Conservation (phyloP, 164 flowering plant species). For the Magnolia changhungtana region DNA sequence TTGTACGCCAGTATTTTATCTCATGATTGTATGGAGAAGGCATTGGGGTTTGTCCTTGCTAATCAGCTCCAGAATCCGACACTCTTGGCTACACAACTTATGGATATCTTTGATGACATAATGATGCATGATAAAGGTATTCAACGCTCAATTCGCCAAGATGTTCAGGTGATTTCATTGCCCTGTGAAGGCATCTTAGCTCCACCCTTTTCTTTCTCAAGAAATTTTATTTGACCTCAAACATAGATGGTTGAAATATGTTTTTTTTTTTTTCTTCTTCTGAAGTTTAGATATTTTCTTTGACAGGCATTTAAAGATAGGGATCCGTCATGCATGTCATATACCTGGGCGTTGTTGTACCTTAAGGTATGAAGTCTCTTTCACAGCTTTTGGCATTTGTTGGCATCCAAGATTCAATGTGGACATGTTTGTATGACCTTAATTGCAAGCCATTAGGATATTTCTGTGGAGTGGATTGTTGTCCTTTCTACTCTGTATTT, state of each 20-base stretch:
- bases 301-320: conserved; percentile 80
- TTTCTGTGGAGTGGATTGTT: neutral
- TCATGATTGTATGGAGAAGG: conserved; percentile 73
- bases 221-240: neutral
- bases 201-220: neutral
- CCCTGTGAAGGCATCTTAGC: conserved; percentile 13
- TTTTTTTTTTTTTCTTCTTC: conserved; percentile 1
- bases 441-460: neutral
- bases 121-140: conserved; percentile 58
- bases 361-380: conserved; percentile 50
- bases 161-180: conserved; percentile 56
- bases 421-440: neutral
- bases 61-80: conserved; percentile 73
- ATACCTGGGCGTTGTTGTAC: conserved; percentile 64
- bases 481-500: neutral
- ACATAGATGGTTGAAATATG: neutral
- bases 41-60: conserved; percentile 76
- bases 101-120: conserved; percentile 69
- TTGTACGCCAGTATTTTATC: conserved; percentile 77
- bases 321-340: conserved; percentile 85
- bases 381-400: conserved; percentile 1
- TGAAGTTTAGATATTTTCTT: conserved; percentile 3
- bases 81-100: conserved; percentile 66
- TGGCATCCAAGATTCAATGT: neutral
- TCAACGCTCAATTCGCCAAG: conserved; percentile 68